Conservation (phyloP, 257 asterid species). For the Echites panduratus region DNA sequence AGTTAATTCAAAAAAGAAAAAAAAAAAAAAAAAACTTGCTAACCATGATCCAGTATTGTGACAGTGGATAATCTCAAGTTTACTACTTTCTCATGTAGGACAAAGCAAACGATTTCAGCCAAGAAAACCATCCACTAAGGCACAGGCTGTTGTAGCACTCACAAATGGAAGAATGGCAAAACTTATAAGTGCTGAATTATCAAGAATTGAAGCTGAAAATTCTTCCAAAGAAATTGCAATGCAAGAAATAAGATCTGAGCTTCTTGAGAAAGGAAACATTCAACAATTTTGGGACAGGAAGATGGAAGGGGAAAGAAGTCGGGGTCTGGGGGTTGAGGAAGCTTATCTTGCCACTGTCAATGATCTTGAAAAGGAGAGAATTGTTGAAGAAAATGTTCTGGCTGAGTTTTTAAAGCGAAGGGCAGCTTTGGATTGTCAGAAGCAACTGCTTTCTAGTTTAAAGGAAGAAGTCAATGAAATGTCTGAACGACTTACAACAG, state of each 20-base stretch:
- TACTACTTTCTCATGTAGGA: slow-evolving; percentile 38
- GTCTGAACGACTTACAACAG: slow-evolving; percentile 45
- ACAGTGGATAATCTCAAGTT: neutral
- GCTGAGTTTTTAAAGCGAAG: slow-evolving; percentile 57
- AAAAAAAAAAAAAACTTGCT: neutral
- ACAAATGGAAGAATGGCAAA: slow-evolving; percentile 65
- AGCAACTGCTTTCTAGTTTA: slow-evolving; percentile 60
- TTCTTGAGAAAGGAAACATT: slow-evolving; percentile 71
- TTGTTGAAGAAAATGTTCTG: slow-evolving; percentile 31
- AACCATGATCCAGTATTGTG: neutral
- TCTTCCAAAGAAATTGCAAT: slow-evolving; percentile 38
- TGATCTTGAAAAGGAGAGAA: slow-evolving; percentile 57
- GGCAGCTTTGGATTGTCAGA: slow-evolving; percentile 87
- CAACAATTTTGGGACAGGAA: slow-evolving; percentile 52
- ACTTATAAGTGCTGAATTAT: slow-evolving; percentile 43
- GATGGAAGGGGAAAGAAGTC: slow-evolving; percentile 59
- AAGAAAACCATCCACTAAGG: slow-evolving; percentile 80
- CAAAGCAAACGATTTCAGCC: slow-evolving; percentile 83
- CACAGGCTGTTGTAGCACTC: slow-evolving; percentile 82
- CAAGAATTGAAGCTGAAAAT: slow-evolving; percentile 55
- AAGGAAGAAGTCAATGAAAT: slow-evolving; percentile 60
- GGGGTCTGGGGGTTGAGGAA: slow-evolving; percentile 43
- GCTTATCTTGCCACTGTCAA: slow-evolving; percentile 32
- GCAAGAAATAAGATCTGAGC: slow-evolving; percentile 53
- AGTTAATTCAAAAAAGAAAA: neutral